Conservation (phyloP, 345 rosid species). For the Rhodamnia argentea region DNA sequence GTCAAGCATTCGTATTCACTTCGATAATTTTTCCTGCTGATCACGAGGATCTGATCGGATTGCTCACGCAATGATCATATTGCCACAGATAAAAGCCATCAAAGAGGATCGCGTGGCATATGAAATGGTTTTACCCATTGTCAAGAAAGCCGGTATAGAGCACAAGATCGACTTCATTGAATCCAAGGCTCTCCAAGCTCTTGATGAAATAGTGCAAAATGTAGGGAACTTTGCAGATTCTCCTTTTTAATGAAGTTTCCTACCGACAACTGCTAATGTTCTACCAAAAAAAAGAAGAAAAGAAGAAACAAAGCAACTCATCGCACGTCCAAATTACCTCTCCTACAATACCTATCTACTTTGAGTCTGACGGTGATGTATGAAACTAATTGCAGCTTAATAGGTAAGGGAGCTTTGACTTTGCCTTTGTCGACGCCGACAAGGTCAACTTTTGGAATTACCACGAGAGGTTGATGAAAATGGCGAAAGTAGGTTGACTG, state of each 20-base stretch:
- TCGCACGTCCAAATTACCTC: not conserved
- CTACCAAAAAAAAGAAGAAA: no score
- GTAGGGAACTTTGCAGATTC: not conserved
- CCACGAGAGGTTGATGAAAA: constrained; percentile 49
- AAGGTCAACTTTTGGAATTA: constrained; percentile 33
- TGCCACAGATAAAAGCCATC: constrained; percentile 5
- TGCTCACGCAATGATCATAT: not conserved
- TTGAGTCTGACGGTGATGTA: not conserved
- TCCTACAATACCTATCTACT: not conserved
- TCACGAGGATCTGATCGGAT: not conserved
- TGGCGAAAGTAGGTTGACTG: constrained; percentile 48
- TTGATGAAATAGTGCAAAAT: constrained; percentile 15
- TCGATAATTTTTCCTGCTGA: not conserved
- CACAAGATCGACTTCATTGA: constrained; percentile 30
- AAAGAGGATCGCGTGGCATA: constrained; percentile 17
- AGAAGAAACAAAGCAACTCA: not conserved
- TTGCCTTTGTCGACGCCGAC: constrained; percentile 53
- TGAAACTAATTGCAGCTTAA: constrained; percentile 9
- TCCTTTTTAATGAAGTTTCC: not conserved
- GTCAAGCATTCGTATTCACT: not conserved
- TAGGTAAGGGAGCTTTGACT: constrained; percentile 32
- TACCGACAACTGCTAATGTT: not conserved
- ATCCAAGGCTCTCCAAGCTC: constrained; percentile 19
- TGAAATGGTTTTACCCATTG: constrained; percentile 26
- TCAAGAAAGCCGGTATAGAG: constrained; percentile 28